phyloP scores from a whole-genome alignment of 192 early-diverging fungal genomes.

The Coemansia sp. region DNA sequence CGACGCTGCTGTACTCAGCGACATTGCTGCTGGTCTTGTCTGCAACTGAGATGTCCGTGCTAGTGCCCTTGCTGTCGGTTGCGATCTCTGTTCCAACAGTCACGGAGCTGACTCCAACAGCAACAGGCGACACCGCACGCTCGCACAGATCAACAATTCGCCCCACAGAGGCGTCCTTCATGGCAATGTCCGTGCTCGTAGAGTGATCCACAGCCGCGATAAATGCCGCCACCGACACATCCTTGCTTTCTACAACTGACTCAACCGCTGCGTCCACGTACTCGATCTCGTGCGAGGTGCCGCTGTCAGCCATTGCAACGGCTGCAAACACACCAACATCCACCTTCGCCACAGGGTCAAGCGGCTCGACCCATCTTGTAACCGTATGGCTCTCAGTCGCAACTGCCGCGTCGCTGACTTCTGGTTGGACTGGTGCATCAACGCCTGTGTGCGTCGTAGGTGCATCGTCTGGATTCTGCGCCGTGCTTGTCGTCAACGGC shows the following conservation, averaged over 20 bases:
- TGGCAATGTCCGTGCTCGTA: constrained; percentile 5
- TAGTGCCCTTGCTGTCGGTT: constrained; percentile 7
- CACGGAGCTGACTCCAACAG: not conserved
- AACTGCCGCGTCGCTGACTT: constrained; percentile 11
- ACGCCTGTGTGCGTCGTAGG: constrained; percentile 20
- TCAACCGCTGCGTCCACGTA: constrained; percentile 17
- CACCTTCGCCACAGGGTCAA: constrained; percentile 30
- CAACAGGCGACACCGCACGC: not conserved
- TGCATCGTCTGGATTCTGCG: constrained; percentile 17
- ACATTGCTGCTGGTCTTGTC: constrained; percentile 20
- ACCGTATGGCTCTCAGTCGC: constrained; percentile 16
- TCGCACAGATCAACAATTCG: constrained; percentile 4
- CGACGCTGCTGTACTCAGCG: not conserved
- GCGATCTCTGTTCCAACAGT: constrained; percentile 7
- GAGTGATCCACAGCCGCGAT: not conserved
- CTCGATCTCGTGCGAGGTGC: constrained; percentile 18
- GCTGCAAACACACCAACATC: constrained; percentile 10
- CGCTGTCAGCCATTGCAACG: constrained; percentile 3
- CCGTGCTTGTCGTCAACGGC: constrained; percentile 17
- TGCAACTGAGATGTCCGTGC: not conserved
- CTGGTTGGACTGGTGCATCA: constrained; percentile 20
- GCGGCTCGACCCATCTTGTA: constrained; percentile 38
- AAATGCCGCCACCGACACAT: constrained; percentile 13
- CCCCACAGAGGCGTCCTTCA: not conserved
- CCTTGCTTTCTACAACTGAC: constrained; percentile 5